Base-by-base conservation (phyloP, 805 yeast genomes). In the Nakazawaea populi region DNA sequence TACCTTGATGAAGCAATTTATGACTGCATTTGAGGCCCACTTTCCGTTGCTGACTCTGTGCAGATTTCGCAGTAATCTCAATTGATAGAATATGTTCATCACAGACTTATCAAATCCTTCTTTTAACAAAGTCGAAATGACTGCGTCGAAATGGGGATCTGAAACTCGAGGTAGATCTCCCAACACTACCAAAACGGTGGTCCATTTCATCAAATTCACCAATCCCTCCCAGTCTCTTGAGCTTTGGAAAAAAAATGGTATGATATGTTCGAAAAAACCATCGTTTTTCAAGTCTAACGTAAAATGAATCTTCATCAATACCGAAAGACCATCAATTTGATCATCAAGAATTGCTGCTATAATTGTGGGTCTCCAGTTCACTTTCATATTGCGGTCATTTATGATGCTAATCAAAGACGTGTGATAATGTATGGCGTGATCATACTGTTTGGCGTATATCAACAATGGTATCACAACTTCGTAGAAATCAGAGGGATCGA, bases 41-140 rank as follows among this genome's bases (percentile, higher is more conserved):
- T 1, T 6, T 4, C 38, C 42, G 5, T 14, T 40, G 11, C 27
- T 31, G 14, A 41, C 34, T 8, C 14, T 11, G n/a, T 10, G 18
- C 6, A 24, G 27, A 11, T 28, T 36, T 37, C 35, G 32, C 11
- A 10, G 9, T 10, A 34, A 18, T 8, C 39, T 11, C 6, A 48
- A 28, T 7, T n/a, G 31, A 11, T 35, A 9, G 12, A 47, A 47
- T 34, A 47, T 34, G 4, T 41, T 74, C 40, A 71, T 76, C 53
- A 70, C 75, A 31, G 83, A 79, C 53, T 67, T 79, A 48, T 67
- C 75, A 42, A 87, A 88, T 64, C 68, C 86, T 57, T 62, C 64
- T 28, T 67, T 83, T 38, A 42, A 18, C 6, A 42, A 38, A 6
- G 14, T 28, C 11, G 11, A 10, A 6, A 48, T 24, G n/a, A 43